Conservation (phyloP, 164 flowering plant species). For the Brasenia schreberi region DNA sequence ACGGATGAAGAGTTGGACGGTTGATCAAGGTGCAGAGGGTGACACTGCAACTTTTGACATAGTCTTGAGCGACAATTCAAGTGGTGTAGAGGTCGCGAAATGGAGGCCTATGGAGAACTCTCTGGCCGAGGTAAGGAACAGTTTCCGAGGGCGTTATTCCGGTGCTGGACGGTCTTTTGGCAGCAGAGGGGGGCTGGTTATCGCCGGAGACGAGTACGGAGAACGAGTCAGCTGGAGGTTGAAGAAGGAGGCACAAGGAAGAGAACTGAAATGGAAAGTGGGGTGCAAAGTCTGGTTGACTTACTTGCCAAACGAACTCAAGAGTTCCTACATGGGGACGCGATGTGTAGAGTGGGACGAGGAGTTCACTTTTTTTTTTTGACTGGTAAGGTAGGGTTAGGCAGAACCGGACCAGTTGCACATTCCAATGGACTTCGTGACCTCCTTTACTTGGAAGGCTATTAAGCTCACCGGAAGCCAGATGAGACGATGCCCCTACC, state of each 20-base stretch:
- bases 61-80: slow-evolving; percentile 40
- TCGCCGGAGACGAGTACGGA: slow-evolving; percentile 59
- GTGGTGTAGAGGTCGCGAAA: slow-evolving; percentile 39
- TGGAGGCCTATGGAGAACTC: slow-evolving; percentile 32
- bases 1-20: slow-evolving; percentile 56
- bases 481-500: slow-evolving; percentile 54
- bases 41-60: slow-evolving; percentile 57
- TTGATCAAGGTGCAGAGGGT: slow-evolving; percentile 84
- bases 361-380: slow-evolving; percentile 26
- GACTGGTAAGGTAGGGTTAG: no score
- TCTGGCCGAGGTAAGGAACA: slow-evolving; percentile 2
- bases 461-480: no score
- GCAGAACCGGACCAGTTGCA: no score
- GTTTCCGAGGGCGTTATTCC: slow-evolving; percentile 20
- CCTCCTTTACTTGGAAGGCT: no score
- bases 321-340: slow-evolving; percentile 39
- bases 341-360: slow-evolving; percentile 78
- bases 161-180: slow-evolving; percentile 38
- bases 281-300: slow-evolving; percentile 74
- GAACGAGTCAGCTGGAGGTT: slow-evolving; percentile 71
- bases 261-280: slow-evolving; percentile 65
- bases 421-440: no score
- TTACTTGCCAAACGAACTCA: slow-evolving; percentile 48
- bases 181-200: slow-evolving; percentile 56
- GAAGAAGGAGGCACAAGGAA: slow-evolving; percentile 76